A percentile compares a stretch with the other conserved stretches of the same genome.
phyloP scores from a whole-genome alignment of 495 filamentous ascomycete species.

The Podospora sp. region DNA sequence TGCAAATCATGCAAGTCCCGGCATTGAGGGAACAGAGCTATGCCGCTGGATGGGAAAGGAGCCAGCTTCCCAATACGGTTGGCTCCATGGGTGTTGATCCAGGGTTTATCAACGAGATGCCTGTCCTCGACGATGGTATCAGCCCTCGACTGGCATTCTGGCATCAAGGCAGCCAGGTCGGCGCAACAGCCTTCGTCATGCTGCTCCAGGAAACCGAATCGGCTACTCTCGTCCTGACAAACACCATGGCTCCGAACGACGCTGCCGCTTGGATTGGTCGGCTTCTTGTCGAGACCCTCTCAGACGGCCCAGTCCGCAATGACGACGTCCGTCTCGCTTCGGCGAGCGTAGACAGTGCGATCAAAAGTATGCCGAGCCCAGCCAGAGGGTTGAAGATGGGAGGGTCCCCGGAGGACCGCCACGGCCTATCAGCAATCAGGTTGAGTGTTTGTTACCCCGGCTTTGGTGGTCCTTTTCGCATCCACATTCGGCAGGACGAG shows the following conservation, averaged over 20 bases:
- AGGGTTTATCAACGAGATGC: background rate
- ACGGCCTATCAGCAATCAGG: background rate
- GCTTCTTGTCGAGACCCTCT: background rate
- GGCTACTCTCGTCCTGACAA: background rate
- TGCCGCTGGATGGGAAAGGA: background rate
- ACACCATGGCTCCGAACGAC: background rate
- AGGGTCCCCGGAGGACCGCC: background rate
- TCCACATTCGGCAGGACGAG: background rate
- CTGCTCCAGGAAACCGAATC: conserved; percentile 3
- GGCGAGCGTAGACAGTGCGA: background rate
- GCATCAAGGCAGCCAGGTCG: background rate
- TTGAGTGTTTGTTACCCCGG: too few relatives aligned
- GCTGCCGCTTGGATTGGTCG: background rate
- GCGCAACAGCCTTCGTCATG: background rate
- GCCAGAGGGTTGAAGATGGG: background rate
- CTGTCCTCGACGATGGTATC: background rate
- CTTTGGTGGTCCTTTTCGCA: background rate
- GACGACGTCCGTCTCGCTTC: background rate
- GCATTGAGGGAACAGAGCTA: background rate
- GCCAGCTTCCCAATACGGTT: background rate
- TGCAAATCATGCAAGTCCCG: background rate
- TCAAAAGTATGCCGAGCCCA: background rate
- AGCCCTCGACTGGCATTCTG: background rate
- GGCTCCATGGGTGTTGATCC: background rate
- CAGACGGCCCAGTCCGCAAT: background rate